phyloP scores from a whole-genome alignment of 2,329 filamentous ascomycete species.

The Cladophialophora chaetospira region DNA sequence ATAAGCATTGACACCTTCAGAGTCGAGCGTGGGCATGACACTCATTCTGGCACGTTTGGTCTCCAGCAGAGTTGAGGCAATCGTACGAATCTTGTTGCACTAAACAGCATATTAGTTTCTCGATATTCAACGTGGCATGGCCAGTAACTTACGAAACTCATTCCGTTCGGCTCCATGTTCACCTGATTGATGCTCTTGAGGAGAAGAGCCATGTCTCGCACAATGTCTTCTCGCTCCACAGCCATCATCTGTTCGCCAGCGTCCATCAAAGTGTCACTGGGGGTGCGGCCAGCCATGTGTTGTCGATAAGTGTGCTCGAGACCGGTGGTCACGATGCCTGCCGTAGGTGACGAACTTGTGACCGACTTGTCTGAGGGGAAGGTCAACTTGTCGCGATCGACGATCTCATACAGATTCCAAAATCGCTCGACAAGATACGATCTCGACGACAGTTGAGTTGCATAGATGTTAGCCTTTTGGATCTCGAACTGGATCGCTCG shows the following conservation, averaged over 20 bases:
- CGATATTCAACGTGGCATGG: not conserved
- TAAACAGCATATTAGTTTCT: constrained; percentile 35
- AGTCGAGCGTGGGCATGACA: constrained; percentile 45
- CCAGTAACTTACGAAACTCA: constrained; percentile 59
- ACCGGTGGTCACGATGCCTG: constrained; percentile 26
- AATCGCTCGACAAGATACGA: constrained; percentile 87
- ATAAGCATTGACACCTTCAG: constrained; percentile 31
- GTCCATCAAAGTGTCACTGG: constrained; percentile 34
- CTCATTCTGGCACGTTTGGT: constrained; percentile 57
- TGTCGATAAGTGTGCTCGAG: constrained; percentile 28
- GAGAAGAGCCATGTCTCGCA: constrained; percentile 74
- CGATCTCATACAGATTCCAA: constrained; percentile 72
- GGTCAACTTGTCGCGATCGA: constrained; percentile 45
- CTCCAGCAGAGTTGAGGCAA: constrained; percentile 77
- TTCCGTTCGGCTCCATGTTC: constrained; percentile 75
- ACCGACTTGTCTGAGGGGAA: constrained; percentile 25
- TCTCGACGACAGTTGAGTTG: constrained; percentile 76
- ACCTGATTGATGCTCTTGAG: constrained; percentile 77
- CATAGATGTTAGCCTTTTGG: constrained; percentile 87
- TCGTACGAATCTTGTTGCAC: constrained; percentile 82
- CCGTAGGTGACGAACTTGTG: constrained; percentile 28
- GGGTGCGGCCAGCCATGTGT: constrained; percentile 25
- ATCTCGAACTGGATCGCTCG: constrained; percentile 73
- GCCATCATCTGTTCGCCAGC: constrained; percentile 57
- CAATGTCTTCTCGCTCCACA: constrained; percentile 76